Base-by-base conservation (phyloP, 2,329 filamentous ascomycete genomes). In the Pseudogymnoascus sp. region DNA sequence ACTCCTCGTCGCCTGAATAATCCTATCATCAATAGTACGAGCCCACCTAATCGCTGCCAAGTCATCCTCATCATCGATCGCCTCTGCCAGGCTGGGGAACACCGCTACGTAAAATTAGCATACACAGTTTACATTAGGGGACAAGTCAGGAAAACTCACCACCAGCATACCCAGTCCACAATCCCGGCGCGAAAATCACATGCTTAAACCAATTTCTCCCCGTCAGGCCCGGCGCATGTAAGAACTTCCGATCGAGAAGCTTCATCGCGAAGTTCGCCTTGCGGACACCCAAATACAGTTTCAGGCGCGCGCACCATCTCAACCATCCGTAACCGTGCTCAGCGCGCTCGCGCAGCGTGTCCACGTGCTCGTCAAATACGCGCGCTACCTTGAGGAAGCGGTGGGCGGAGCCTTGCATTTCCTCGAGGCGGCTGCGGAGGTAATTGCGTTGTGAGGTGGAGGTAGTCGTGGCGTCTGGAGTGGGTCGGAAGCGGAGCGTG, bases 141-240 rank as follows among this genome's bases (percentile, higher is more conserved):
- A 88, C 73, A 1, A 14, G 12, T 5, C 84, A 83, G 1, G 85
- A 85, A 68, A 83, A 88, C 7, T 84, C 86, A 3, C 82, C 85
- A 2, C 92, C 92, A 0, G 91, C 80, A 74, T 97, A 97, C 0
- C 92, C 92, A 0, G 91, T 96, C 91, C 92, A 96, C 58, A 93
- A 74, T 0, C 92, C 92, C 0, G 92, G 92, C 1, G 92, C 92
- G 75, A 95, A 97, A 1, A 97, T 89, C 2, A 96, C 88, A 70
- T 97, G 93, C 78, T 97, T 97, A 78, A 93, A 97, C 92, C 92
- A 97, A 23, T 79, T 78, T 64, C 93, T 80, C 1, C 85, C 85
- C 72, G 96, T 92, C 19, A 97, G 76, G 0, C 93, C 93, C 2
- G 82, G 79, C 4, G 84, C 76, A 69, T 91, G 88, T 65, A 97